Evolutionary conservation across 2,329 filamentous ascomycete species (phyloP), one percentile per base, ranked within the genome.

Genomic region (Talaromyces funiculosus): DNA sequence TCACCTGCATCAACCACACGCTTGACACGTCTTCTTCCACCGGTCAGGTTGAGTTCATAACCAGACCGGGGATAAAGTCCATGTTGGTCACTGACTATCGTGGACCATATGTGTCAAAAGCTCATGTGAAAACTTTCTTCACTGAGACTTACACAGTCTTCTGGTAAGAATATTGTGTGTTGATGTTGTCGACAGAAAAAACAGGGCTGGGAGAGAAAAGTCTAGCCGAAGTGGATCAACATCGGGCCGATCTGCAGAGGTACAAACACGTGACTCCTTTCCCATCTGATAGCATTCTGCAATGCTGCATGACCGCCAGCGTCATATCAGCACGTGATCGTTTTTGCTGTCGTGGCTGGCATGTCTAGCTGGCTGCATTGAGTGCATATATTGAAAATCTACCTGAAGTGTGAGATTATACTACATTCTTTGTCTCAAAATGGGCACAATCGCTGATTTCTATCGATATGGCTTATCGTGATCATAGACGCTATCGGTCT

Each of bases 1-100:
- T 79, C 77, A 62, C 69, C 68, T 77, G 76, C 77, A 70, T 78
- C 77, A 78, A 67, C 59, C 71, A 72, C 71, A 71, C 67, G 58
- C 60, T 60, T 59, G 49, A 61, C 58, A 67, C 68, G 67, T 71
- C 72, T 72, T 71, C 73, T 74, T 75, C 75, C 74, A 71, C 73
- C 70, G 62, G 64, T 57, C 42, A 29, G 56, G 33, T 62, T 35
- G 33, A 18, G n/a, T 37, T 24, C 24, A 4, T 5, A 40, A 37
- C 55, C 37, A 49, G 33, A 59, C 62, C 60, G 71, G 71, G 72
- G 73, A 75, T 76, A 69, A 70, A 72, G 66, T 72, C 72, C 71
- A 69, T 64, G 61, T 42, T 47, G 37, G 58, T 57, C 66, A 57
- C 63, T 53, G 33, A 51, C 55, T 18, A 61, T 55, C 6, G 14